Evolutionary conservation across 2,329 filamentous ascomycete genomes (phyloP).

Genomic region (Fonsecaea monophora): DNA sequence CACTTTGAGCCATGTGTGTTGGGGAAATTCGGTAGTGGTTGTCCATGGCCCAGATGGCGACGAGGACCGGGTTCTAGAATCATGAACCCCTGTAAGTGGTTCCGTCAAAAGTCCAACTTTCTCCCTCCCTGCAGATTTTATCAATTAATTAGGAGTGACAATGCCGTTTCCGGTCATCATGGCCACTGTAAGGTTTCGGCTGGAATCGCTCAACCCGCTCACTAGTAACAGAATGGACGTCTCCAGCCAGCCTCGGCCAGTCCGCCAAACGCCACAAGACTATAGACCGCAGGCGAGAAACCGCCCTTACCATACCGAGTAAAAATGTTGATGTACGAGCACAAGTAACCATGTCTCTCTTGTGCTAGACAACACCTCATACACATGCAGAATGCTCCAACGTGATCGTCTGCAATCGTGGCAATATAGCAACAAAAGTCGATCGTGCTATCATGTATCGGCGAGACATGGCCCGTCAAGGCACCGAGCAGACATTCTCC

Average conservation of each 20-base stretch:
- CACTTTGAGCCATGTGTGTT: background rate
- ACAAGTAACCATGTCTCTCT: no score
- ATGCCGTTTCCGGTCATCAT: background rate
- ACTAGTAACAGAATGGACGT: background rate
- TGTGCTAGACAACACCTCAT: no score
- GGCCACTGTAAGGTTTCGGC: background rate
- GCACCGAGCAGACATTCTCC: background rate
- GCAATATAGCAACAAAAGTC: no score
- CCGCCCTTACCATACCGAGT: background rate
- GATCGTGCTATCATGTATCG: background rate
- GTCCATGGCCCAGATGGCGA: background rate
- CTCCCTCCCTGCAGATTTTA: no score
- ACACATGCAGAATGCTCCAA: background rate
- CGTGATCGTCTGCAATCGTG: no score
- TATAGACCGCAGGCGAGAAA: background rate
- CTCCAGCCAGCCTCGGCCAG: background rate
- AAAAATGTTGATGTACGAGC: no score
- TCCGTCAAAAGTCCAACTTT: background rate
- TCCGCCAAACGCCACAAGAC: background rate
- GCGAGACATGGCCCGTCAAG: conserved; percentile 8
- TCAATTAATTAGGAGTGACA: background rate
- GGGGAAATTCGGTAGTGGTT: background rate
- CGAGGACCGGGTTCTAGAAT: background rate
- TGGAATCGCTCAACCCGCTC: background rate
- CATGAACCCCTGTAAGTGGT: background rate